Evolutionary conservation across 2,329 filamentous ascomycete genomes (phyloP), one percentile per base, ranked within the genome.

Genomic region (Colletotrichum melonis): DNA sequence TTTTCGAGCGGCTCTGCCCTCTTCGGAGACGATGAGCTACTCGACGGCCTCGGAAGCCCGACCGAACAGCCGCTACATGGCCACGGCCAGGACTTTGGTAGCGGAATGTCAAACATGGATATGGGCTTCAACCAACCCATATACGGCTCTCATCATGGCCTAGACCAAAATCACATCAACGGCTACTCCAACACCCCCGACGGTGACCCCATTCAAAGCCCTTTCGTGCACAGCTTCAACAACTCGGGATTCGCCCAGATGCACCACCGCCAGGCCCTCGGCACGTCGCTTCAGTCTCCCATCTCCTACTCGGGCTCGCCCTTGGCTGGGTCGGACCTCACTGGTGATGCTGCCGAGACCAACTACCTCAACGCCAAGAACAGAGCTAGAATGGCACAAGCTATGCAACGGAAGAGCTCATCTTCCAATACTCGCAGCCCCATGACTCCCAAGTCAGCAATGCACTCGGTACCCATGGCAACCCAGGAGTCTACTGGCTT

Each of bases 171-270:
- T 60, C 92, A 93, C 71, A 91, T 95, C 79, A 93, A 93, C 79
- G 91, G 94, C 74, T 98, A 93, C 83, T 98, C 96, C 24, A 94
- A 94, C 81, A 98, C 95, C 2, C 95, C 96, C 4, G 96, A 98
- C 74, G 95, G 95, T 65, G 93, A 95, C 66, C 95, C 96, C 6
- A 96, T 98, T 74, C 94, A 97, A 79, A 98, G 95, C 78, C 96
- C 96, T 0, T 98, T 95, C 79, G 89, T 94, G 55, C 90, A 93
- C 77, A 92, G 89, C 79, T 97, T 95, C 85, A 93, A 92, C 83
- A 93, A 93, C 79, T 88, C 88, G 46, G 93, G 95, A 76, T 97
- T 95, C 81, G 91, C 93, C 57, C 89, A 90, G 72, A 92, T 93
- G 78, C 89, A 91, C 79, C 87, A 89, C 79, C 86, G 87, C 19